Conservation (phyloP, 805 yeast species). For the Saccharomycopsis lassenensis region DNA sequence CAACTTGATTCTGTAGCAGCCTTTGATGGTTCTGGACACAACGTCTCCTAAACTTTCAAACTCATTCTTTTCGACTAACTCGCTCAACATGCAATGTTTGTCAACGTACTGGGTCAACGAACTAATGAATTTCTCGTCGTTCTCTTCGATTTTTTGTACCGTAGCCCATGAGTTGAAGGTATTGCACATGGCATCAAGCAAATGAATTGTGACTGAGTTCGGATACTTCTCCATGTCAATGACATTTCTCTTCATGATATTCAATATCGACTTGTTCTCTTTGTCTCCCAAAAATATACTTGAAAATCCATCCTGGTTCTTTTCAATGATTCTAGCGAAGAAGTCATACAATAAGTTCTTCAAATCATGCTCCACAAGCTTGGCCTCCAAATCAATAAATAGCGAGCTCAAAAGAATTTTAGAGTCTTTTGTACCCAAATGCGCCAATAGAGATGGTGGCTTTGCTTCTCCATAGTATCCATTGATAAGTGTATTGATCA, state of each 20-base stretch:
- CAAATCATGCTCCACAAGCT: constrained; percentile 41
- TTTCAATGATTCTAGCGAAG: constrained; percentile 55
- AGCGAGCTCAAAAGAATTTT: constrained; percentile 49
- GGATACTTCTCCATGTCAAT: constrained; percentile 44
- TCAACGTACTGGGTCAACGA: constrained; percentile 22
- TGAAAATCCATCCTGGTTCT: constrained; percentile 70
- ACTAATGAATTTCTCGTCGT: constrained; percentile 31
- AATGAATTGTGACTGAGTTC: constrained; percentile 49
- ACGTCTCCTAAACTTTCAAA: constrained; percentile 9
- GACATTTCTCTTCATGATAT: constrained; percentile 44
- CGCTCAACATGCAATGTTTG: constrained; percentile 14
- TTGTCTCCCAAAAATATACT: constrained; percentile 39
- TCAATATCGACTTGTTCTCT: constrained; percentile 34
- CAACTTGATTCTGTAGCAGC: constrained; percentile 45
- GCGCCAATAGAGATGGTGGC: constrained; percentile 73
- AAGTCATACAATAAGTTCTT: constrained; percentile 50
- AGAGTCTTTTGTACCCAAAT: constrained; percentile 59
- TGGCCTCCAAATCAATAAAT: constrained; percentile 46
- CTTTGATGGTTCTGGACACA: constrained; percentile 22
- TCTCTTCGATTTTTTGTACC: constrained; percentile 38
- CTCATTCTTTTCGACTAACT: constrained; percentile 10
- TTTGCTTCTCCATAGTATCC: constrained; percentile 27
- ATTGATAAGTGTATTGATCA: constrained; percentile 47
- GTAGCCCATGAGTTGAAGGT: constrained; percentile 75
- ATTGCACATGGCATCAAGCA: constrained; percentile 61